Percentiles rank a stretch among this genome's conserved stretches.
phyloP scores from a whole-genome alignment of 208 protist species.

The Crithidia fasciculata region DNA sequence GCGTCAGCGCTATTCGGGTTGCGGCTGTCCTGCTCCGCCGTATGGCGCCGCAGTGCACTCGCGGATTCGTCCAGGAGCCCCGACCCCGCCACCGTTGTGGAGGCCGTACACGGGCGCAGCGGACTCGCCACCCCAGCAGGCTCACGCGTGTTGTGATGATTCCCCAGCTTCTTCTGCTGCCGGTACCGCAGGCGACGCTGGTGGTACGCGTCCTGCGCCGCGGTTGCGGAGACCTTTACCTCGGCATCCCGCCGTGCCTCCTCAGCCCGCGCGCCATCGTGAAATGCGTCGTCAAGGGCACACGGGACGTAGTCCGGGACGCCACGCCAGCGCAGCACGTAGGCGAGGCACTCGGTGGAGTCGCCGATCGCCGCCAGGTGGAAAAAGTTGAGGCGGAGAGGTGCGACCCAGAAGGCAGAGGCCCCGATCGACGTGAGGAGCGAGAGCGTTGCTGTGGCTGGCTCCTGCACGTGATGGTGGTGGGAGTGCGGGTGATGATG shows the following conservation, averaged over 20 bases:
- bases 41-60: too few relatives aligned
- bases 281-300: slow-evolving; percentile 21
- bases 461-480: neutral
- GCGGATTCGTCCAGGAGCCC: too few relatives aligned
- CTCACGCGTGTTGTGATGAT: slow-evolving; percentile 7
- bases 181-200: slow-evolving; percentile 13
- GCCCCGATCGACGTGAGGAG: slow-evolving; percentile 15
- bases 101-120: neutral
- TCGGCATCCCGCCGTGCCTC: slow-evolving; percentile 9
- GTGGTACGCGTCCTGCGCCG: slow-evolving; percentile 19
- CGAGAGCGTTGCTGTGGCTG: slow-evolving; percentile 11
- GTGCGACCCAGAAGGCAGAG: slow-evolving; percentile 20
- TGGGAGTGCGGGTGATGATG: neutral
- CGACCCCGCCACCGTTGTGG: neutral
- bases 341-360: slow-evolving; percentile 49
- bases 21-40: neutral
- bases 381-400: slow-evolving; percentile 36
- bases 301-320: slow-evolving; percentile 45
- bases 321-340: slow-evolving; percentile 39
- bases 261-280: slow-evolving; percentile 11
- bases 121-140: neutral
- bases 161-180: slow-evolving; percentile 3
- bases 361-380: slow-evolving; percentile 50
- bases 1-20: neutral
- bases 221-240: slow-evolving; percentile 11